Conservation (phyloP, 2,329 filamentous ascomycete genomes). For the Fusarium sp. region DNA sequence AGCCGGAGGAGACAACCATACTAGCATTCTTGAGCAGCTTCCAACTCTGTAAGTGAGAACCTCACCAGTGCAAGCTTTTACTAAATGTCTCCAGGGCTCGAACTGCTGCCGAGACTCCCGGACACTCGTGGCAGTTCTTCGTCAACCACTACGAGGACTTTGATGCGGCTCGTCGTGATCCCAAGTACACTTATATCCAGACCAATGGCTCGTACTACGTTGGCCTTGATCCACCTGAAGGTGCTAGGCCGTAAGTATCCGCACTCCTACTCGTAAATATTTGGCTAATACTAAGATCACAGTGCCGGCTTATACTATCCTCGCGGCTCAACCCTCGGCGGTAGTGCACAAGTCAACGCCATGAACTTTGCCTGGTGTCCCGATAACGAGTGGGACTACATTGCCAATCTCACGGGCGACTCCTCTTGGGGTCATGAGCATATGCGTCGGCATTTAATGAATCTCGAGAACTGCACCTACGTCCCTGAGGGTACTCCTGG, state of each 20-base stretch:
- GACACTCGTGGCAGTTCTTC: not conserved
- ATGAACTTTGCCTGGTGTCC: constrained; percentile 4
- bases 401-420: not conserved
- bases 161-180: not conserved
- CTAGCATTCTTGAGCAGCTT: not conserved
- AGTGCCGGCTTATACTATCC: constrained; percentile 10
- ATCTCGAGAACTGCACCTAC: not conserved
- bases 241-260: not conserved
- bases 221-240: not conserved
- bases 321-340: not conserved
- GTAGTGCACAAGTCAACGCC: not conserved
- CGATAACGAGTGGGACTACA: constrained; percentile 5
- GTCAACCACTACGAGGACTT: constrained; percentile 9
- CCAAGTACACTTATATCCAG: constrained; percentile 11
- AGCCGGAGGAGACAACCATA: constrained; percentile 1
- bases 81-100: not conserved
- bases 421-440: not conserved
- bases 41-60: not conserved
- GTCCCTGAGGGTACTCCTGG: not conserved
- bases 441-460: not conserved
- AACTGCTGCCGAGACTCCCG: not conserved
- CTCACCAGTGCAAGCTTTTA: no score
- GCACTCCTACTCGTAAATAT: fast-evolving
- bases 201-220: constrained; percentile 6
- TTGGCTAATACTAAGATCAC: fast-evolving